Conservation (phyloP, 768 basidiomycete genomes). For the Boletus sensibilis region DNA sequence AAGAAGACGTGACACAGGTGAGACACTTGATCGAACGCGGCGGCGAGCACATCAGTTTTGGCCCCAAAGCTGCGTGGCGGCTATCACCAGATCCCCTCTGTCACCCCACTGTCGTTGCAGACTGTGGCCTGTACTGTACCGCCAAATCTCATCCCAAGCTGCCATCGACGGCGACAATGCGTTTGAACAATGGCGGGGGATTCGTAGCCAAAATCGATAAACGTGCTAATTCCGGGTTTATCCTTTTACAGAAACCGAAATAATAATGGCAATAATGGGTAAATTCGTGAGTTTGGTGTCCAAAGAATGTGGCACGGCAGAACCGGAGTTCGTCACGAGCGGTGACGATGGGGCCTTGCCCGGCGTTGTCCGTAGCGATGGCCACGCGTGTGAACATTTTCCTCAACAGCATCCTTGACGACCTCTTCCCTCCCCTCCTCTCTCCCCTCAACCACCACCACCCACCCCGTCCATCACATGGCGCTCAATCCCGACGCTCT, state of each 20-base stretch:
- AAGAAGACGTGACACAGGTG: conserved; percentile 9
- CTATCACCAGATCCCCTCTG: neutral
- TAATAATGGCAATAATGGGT: conserved; percentile 5
- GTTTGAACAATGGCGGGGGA: conserved; percentile 1
- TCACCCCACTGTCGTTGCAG: neutral
- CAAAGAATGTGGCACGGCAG: conserved; percentile 33
- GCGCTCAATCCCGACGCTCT: conserved; percentile 43
- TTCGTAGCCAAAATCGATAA: conserved; percentile 3
- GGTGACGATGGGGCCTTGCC: conserved; percentile 44
- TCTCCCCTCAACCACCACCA: conserved; percentile 38
- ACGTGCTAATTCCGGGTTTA: neutral
- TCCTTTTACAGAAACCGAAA: conserved; percentile 1
- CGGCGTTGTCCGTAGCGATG: conserved; percentile 44
- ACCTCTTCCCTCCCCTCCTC: conserved; percentile 35
- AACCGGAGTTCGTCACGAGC: conserved; percentile 42
- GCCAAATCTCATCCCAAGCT: neutral
- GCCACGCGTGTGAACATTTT: conserved; percentile 42
- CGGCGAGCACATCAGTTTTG: conserved; percentile 14
- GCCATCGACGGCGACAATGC: neutral
- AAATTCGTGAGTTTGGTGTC: conserved; percentile 26
- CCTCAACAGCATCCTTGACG: conserved; percentile 43
- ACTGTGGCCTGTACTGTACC: neutral
- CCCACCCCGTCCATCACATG: conserved; percentile 30
- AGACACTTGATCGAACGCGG: conserved; percentile 7
- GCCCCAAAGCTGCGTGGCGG: conserved; percentile 17